A percentile compares a stretch with the other conserved stretches of the same genome.
Evolutionary conservation across 495 filamentous ascomycete species (phyloP).

Genomic region (Oidiodendron maius): DNA sequence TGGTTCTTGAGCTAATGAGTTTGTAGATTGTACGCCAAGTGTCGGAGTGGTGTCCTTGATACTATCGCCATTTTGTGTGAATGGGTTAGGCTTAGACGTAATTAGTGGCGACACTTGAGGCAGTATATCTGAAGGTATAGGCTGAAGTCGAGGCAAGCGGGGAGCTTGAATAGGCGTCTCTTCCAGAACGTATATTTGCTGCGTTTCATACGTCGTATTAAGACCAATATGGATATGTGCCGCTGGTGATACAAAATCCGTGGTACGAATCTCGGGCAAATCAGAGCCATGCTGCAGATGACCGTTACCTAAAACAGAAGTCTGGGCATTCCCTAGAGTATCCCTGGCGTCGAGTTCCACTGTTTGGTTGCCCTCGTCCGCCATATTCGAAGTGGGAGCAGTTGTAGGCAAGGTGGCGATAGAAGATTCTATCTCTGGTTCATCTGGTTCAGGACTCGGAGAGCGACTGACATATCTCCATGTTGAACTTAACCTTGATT

Average conservation of each 20-base stretch:
- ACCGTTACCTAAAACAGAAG: neutral
- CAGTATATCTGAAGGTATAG: constrained; percentile 38
- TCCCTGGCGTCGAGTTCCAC: constrained; percentile 29
- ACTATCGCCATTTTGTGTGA: neutral
- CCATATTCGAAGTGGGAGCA: constrained; percentile 26
- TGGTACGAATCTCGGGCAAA: neutral
- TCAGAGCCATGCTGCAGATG: neutral
- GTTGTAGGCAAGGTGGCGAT: neutral
- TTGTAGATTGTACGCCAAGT: no score
- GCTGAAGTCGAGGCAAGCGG: constrained; percentile 37
- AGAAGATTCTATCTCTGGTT: constrained; percentile 12
- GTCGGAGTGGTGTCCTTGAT: neutral
- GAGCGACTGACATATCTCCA: constrained; percentile 63
- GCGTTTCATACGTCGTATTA: neutral
- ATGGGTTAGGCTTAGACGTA: constrained; percentile 12
- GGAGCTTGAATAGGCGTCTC: constrained; percentile 2
- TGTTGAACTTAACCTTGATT: constrained; percentile 60
- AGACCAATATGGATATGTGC: neutral
- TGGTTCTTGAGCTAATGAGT: neutral
- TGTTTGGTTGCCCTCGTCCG: constrained; percentile 43
- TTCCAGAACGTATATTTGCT: neutral
- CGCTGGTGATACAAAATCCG: neutral
- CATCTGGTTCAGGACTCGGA: constrained; percentile 21
- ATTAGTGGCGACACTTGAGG: constrained; percentile 41
- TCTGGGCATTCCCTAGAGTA: neutral